Conservation (phyloP, 495 filamentous ascomycete genomes). For the Penicillium egyptiacum region DNA sequence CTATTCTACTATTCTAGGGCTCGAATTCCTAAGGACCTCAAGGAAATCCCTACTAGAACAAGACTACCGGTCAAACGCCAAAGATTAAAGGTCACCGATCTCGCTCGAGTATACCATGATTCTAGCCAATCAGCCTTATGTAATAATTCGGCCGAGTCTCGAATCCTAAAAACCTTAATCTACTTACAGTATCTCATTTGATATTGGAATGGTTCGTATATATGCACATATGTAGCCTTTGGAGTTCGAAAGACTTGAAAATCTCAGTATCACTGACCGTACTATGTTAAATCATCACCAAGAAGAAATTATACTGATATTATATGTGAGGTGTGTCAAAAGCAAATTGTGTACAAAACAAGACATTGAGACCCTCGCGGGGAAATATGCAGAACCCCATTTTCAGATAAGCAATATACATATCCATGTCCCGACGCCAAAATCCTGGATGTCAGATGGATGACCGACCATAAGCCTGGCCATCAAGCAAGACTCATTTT, state of each 20-base stretch:
- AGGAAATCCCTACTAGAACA: not conserved
- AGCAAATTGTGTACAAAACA: slow-evolving; percentile 13
- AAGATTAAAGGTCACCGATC: slow-evolving; percentile 1
- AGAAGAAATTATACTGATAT: slow-evolving; percentile 1
- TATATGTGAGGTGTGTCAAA: slow-evolving; percentile 9
- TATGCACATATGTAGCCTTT: not conserved
- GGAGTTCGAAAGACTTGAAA: not conserved
- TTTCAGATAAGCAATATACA: slow-evolving; percentile 23
- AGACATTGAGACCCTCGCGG: slow-evolving; percentile 3
- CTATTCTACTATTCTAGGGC: not conserved
- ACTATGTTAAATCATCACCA: not conserved
- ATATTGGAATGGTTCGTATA: not conserved
- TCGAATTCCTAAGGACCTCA: not conserved
- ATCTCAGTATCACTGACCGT: not conserved
- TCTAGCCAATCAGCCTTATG: not conserved
- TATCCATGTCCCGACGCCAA: slow-evolving; percentile 20
- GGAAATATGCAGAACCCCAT: slow-evolving; percentile 11
- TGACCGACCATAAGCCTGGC: slow-evolving; percentile 15
- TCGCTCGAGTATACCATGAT: not conserved
- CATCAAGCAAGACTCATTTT: not conserved
- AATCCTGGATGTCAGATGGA: slow-evolving; percentile 9
- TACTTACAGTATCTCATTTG: not conserved
- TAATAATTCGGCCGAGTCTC: slow-evolving; percentile 6
- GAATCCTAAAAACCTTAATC: not conserved
- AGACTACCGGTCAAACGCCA: slow-evolving; percentile 11